Evolutionary conservation across 2,329 filamentous ascomycete genomes (phyloP), one percentile per base, ranked within the genome.

Genomic region (Ascochyta koolunga): DNA sequence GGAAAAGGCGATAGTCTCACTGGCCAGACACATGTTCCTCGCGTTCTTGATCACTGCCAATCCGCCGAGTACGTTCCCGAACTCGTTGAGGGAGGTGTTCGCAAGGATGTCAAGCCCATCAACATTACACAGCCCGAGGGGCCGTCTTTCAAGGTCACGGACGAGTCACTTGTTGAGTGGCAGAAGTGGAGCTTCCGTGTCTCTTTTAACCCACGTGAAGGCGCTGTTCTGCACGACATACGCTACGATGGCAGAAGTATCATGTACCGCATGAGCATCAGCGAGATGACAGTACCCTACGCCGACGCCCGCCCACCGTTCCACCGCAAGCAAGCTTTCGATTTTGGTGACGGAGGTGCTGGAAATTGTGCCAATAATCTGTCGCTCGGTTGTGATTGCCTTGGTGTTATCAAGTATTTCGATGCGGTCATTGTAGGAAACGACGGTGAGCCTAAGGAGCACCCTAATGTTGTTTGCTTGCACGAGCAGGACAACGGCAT

Each of bases 111-210:
- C 15, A 91, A 90, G 73, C 88, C 89, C 5, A 82, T 92, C 66
- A 84, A 90, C 61, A 86, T 93, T 39, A 80, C 85, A 1, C 90
- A 93, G 59, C 85, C 85, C 0, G 84, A 89, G 25, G 88, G 88
- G 0, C 82, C 87, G 0, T 88, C 85, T 1, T 91, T 91, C 72
- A 78, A 74, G 0, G 79, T 89, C 9, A 76, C 69, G 2, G 71
- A 78, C 22, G 73, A 78, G 24, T 75, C 72, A 15, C 61, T 78
- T 4, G 71, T 80, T 10, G 73, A 79, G 36, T 80, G 78, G 78
- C 76, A 80, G 63, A 79, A 79, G 61, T 80, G 78, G 78, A 51
- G 71, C 19, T 74, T 76, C 60, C 65, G 74, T 21, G 70, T 76
- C 3, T 73, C 71, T 0, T 76, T 76, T 62, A 76, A 74, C 39